Percentiles rank a stretch among this genome's conserved stretches.
These are phyloP conservation scores for Aspergillus phoenicis DNA, from an alignment of 2,329 filamentous ascomycete genomes.

Conservation along the genomic window DNA sequence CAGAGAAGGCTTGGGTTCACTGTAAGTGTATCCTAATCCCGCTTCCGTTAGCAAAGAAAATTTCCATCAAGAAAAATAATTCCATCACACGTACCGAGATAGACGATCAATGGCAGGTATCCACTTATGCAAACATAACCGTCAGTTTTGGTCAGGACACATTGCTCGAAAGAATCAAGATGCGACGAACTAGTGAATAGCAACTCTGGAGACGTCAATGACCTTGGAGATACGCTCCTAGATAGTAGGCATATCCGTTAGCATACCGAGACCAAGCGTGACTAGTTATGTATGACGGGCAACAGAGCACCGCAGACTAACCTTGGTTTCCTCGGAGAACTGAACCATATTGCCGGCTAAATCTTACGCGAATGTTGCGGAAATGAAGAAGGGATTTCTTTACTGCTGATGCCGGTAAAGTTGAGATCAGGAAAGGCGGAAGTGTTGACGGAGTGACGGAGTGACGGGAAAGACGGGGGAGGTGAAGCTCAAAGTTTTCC, in stretches of 20 bases:
- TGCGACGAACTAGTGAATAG: conserved; percentile 83
- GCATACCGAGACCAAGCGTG: conserved; percentile 5
- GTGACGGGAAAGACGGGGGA: conserved; percentile 21
- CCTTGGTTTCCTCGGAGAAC: conserved; percentile 97
- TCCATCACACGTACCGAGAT: conserved; percentile 69
- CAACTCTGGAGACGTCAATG: conserved; percentile 90
- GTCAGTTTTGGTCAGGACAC: conserved; percentile 22
- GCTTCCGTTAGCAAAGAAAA: conserved; percentile 18
- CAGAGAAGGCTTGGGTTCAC: conserved; percentile 82
- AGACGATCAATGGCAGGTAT: conserved; percentile 94
- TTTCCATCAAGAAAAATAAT: background rate
- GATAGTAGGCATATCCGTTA: conserved; percentile 13
- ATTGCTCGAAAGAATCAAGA: background rate
- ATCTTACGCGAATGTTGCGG: background rate
- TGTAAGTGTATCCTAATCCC: conserved; percentile 80
- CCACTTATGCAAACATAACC: conserved; percentile 60
- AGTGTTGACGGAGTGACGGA: conserved; percentile 17
- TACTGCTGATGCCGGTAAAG: background rate
- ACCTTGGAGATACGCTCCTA: conserved; percentile 97
- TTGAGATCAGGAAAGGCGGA: conserved; percentile 1
- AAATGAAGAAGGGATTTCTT: background rate
- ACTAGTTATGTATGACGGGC: background rate
- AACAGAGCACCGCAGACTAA: conserved; percentile 40
- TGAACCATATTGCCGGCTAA: conserved; percentile 51
- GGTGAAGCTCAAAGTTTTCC: conserved; percentile 36